Base-by-base conservation (phyloP, 768 basidiomycete genomes). In the Chalciporus chontae region DNA sequence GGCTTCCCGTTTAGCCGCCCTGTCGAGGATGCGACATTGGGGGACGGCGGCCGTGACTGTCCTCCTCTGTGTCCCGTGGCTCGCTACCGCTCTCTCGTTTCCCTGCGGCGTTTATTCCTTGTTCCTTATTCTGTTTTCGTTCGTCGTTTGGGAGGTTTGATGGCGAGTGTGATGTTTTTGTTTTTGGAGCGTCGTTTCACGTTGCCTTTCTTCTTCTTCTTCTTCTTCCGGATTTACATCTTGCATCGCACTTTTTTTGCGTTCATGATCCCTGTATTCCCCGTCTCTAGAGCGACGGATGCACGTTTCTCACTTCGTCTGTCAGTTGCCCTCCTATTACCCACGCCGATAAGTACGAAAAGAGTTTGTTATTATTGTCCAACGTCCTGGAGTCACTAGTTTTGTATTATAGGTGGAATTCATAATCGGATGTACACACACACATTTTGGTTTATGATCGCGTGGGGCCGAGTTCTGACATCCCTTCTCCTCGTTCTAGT, bases 341-440 rank as follows among this genome's bases (percentile, higher is more conserved):
- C 21, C 21, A 21, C 21, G 21, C 21, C 48, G 26, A 43, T n/a
- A 32, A 26, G 40, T 21, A 36, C 39, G 13, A 45, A 56, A 57
- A 53, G 41, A 36, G 29, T 13, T n/a, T n/a, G n/a, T n/a, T 31
- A 2, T 9, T 11, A 9, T 10, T 31, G 29, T 31, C 13, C 29
- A 29, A 10, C 29, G 10, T 31, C 29, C 29, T 31, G 9, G 29
- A 5, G 38, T 40, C 27, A 51, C 42, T 58, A 51, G 47, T 53
- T n/a, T n/a, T 56, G 63, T 65, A 65, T 27, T 18, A 47, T 61
- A 62, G 44, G 10, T 48, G 43, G 43, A 51, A 37, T 41, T 47
- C 43, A 51, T 62, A 64, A 62, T 64, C 39, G 45, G n/a, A 17
- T 51, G 45, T 48, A 43, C 40, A 38, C 11, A 34, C 13, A 15